Conservation (phyloP, 2,329 filamentous ascomycete genomes). For the Alternaria angustiovoidea region DNA sequence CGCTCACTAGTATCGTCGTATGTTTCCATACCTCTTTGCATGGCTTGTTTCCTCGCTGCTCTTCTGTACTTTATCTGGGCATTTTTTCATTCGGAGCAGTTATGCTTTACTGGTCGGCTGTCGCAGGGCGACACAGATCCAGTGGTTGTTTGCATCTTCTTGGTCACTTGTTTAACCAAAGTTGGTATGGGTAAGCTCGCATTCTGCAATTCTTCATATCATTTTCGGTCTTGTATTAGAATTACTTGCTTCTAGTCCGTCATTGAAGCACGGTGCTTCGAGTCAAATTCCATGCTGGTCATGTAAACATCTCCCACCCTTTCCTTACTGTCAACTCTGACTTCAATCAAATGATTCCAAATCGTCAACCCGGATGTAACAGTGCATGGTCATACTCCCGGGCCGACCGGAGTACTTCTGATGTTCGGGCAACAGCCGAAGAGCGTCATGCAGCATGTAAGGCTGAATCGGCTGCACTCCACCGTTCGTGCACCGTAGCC, state of each 20-base stretch:
- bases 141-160: neutral
- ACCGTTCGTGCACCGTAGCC: neutral
- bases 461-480: neutral
- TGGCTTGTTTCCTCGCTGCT: neutral
- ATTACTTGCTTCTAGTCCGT: neutral
- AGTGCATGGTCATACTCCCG: neutral
- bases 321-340: neutral
- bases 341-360: neutral
- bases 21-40: neutral
- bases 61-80: neutral
- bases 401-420: neutral
- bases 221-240: neutral
- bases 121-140: neutral
- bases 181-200: neutral
- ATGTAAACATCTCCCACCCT: neutral
- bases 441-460: neutral
- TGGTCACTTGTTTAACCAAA: neutral
- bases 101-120: neutral
- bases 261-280: neutral
- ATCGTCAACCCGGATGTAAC: neutral
- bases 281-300: constrained; percentile 5
- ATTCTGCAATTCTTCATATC: neutral
- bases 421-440: neutral
- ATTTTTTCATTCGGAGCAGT: neutral
- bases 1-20: neutral